Evolutionary conservation across 805 yeast species (phyloP), one percentile per base, ranked within the genome.

Genomic region (Yarrowia sp.): DNA sequence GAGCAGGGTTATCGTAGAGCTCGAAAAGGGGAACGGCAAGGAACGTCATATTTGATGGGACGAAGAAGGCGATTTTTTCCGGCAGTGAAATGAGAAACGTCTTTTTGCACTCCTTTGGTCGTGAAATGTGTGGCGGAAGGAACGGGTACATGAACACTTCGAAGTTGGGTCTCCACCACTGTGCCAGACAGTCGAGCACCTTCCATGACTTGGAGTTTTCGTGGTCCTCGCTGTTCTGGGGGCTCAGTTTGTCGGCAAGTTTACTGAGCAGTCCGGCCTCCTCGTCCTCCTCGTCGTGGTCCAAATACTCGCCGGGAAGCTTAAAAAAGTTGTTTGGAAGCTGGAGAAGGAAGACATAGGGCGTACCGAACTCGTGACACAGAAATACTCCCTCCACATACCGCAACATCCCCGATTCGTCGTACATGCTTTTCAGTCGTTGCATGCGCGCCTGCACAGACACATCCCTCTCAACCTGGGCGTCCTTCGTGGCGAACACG

Each of bases 111-210:
- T 74, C 76, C 65, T 73, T 74, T 15, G 76, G 76, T 31, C 74
- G 69, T 4, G 76, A 65, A n/a, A 73, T 71, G 50, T 74, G 76
- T 4, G 76, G 74, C 9, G 76, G 76, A n/a, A 74, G 68, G 64
- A 71, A 74, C 22, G 76, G 76, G 65, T 74, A 74, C 66, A 71
- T 71, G 67, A 70, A 69, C 3, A 70, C 66, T 35, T 74, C 76
- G 53, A 73, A 74, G 62, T 72, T 73, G 1, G 76, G 76, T 42
- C 76, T 66, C 76, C 76, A 74, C 76, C 76, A 74, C 51, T 74
- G 76, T 3, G 75, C 71, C 28, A 74, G 48, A 55, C 76, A 74
- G 51, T 74, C 76, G 31, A 75, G 73, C 42, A 74, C 67, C 31
- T 71, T 68, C 76, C 76, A 74, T 11, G 61, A 53, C 36, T 70